Percentiles rank a stretch among this genome's conserved stretches.
Evolutionary conservation across 2,329 filamentous ascomycete species (phyloP).

Genomic region (Orbilia oligospora): DNA sequence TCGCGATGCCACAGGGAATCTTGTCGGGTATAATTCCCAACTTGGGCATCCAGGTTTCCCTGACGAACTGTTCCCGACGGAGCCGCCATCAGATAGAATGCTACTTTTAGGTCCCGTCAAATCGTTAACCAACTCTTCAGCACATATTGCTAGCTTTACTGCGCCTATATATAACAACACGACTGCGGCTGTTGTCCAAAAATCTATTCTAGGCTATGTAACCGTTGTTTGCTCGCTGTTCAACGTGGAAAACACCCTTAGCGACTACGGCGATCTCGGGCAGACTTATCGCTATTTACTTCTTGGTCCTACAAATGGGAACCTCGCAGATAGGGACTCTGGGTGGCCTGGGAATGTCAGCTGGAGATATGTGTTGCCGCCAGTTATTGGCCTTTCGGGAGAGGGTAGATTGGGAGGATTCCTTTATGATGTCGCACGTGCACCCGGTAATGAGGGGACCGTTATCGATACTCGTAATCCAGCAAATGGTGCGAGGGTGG

Average conservation of each 20-base stretch:
- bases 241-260: constrained; percentile 47
- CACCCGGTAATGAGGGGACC: constrained; percentile 27
- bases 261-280: constrained; percentile 42
- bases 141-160: constrained; percentile 48
- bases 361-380: constrained; percentile 57
- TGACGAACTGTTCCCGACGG: constrained; percentile 42
- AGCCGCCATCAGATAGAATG: constrained; percentile 21
- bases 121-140: constrained; percentile 43
- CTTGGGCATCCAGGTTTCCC: constrained; percentile 50
- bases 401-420: constrained; percentile 51
- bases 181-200: constrained; percentile 43
- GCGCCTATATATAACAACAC: constrained; percentile 58
- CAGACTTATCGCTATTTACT: constrained; percentile 50
- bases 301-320: constrained; percentile 38
- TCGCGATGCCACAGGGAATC: constrained; percentile 46
- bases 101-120: constrained; percentile 45
- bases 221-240: constrained; percentile 50
- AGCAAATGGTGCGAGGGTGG: constrained; percentile 37
- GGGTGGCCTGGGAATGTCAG: constrained; percentile 58
- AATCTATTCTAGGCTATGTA: constrained; percentile 55
- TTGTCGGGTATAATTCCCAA: constrained; percentile 50
- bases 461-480: constrained; percentile 49
- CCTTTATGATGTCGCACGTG: constrained; percentile 27
- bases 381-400: constrained; percentile 28
- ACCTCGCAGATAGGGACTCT: constrained; percentile 30